These are phyloP conservation scores for Clonostachys chloroleuca DNA, from an alignment of 2,329 filamentous ascomycete species.

Conservation along the genomic window DNA sequence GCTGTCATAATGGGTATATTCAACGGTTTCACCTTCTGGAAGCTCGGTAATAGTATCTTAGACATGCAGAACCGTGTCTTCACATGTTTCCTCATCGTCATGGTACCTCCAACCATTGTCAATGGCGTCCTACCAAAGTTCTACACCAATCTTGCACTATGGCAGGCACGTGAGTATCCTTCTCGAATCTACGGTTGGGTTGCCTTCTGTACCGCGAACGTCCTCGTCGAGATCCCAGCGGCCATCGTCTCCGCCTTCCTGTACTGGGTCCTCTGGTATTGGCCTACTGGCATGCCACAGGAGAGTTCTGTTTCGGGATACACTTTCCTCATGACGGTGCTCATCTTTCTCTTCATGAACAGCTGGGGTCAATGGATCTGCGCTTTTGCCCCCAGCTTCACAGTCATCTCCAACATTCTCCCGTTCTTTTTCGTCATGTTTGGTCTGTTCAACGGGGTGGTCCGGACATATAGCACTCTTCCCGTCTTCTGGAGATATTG, in stretches of 20 bases:
- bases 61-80: slow-evolving; percentile 79
- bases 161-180: slow-evolving; percentile 69
- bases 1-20: slow-evolving; percentile 69
- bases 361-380: slow-evolving; percentile 83
- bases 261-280: slow-evolving; percentile 78
- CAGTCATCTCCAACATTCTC: slow-evolving; percentile 70
- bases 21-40: slow-evolving; percentile 76
- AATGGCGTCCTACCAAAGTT: slow-evolving; percentile 76
- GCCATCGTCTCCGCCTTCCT: slow-evolving; percentile 60
- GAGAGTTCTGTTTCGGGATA: slow-evolving; percentile 66
- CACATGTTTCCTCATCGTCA: slow-evolving; percentile 60
- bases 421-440: slow-evolving; percentile 83
- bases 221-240: slow-evolving; percentile 69
- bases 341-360: slow-evolving; percentile 73
- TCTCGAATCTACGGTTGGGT: slow-evolving; percentile 74
- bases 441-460: slow-evolving; percentile 71
- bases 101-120: slow-evolving; percentile 66
- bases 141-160: slow-evolving; percentile 67
- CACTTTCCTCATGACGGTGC: slow-evolving; percentile 71
- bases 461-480: slow-evolving; percentile 61
- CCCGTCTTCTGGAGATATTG: slow-evolving; percentile 71
- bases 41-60: slow-evolving; percentile 58
- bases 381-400: slow-evolving; percentile 75
- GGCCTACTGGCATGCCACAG: slow-evolving; percentile 63
- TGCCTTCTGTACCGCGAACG: slow-evolving; percentile 69